These are phyloP conservation scores for Centaurea solstitialis DNA, from an alignment of 129 eudicot genomes.

Conservation along the genomic window DNA sequence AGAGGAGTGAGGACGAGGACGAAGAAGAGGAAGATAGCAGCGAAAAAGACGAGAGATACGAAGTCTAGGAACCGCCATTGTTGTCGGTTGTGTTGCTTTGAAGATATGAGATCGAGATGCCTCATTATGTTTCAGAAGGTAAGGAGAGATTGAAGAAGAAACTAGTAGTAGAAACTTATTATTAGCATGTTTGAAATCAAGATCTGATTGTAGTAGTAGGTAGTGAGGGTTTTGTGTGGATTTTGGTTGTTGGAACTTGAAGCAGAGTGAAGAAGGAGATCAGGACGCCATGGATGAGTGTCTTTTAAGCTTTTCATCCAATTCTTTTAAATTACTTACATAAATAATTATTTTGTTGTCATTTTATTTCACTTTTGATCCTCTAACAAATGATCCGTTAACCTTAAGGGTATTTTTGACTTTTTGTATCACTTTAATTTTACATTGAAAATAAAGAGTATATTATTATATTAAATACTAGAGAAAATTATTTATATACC, in stretches of 20 bases:
- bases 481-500: too few relatives aligned
- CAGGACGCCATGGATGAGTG: background rate
- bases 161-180: too few relatives aligned
- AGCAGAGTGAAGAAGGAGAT: constrained; percentile 10
- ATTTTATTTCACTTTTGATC: too few relatives aligned
- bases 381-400: too few relatives aligned
- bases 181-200: background rate
- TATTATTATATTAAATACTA: too few relatives aligned
- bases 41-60: constrained; percentile 61
- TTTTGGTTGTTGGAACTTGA: constrained; percentile 18
- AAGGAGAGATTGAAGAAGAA: background rate
- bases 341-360: too few relatives aligned
- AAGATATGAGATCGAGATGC: constrained; percentile 56
- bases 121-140: constrained; percentile 38
- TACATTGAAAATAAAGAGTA: too few relatives aligned
- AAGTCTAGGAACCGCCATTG: constrained; percentile 76
- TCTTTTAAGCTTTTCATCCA: background rate
- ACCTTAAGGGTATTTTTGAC: too few relatives aligned
- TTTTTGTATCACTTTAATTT: too few relatives aligned
- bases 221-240: constrained; percentile 10
- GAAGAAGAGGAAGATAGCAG: constrained; percentile 67
- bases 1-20: constrained; percentile 69
- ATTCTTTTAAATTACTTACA: background rate
- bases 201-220: constrained; percentile 28
- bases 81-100: constrained; percentile 47